These are phyloP conservation scores for Macrophomina tecta DNA, from an alignment of 2,329 filamentous ascomycete genomes.

Conservation along the genomic window DNA sequence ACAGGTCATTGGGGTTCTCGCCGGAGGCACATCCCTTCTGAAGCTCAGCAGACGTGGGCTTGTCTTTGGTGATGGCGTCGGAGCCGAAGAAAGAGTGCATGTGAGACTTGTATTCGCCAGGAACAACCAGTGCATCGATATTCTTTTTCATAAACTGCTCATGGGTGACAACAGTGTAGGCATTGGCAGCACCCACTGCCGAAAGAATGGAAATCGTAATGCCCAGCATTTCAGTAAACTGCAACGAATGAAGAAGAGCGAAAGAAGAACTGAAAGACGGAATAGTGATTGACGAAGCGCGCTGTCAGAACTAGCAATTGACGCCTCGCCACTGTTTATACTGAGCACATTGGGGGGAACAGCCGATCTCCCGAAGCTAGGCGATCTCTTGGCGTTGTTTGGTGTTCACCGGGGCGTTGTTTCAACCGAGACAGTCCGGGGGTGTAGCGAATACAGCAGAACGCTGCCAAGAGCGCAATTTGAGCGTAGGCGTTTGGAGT, in stretches of 20 bases:
- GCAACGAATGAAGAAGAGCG: background rate
- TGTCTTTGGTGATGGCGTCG: constrained; percentile 49
- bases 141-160: constrained; percentile 53
- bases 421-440: background rate
- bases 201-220: constrained; percentile 25
- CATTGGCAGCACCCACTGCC: constrained; percentile 25
- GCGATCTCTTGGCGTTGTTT: constrained; percentile 9
- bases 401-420: background rate
- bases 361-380: background rate
- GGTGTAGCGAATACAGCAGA: background rate
- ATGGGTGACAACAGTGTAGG: constrained; percentile 30
- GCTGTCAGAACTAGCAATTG: background rate
- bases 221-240: constrained; percentile 11
- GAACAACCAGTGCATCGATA: constrained; percentile 53
- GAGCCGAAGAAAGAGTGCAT: constrained; percentile 55
- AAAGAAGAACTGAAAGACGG: constrained; percentile 24
- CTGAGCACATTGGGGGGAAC: background rate
- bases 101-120: constrained; percentile 50
- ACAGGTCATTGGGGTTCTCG: constrained; percentile 56
- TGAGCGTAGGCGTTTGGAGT: background rate
- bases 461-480: constrained; percentile 4
- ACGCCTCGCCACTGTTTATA: constrained; percentile 8
- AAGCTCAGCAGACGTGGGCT: constrained; percentile 46
- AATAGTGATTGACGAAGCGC: constrained; percentile 4
- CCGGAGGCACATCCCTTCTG: constrained; percentile 53